Evolutionary conservation across 2,329 filamentous ascomycete species (phyloP).

Genomic region (Pseudocercospora fuligena): DNA sequence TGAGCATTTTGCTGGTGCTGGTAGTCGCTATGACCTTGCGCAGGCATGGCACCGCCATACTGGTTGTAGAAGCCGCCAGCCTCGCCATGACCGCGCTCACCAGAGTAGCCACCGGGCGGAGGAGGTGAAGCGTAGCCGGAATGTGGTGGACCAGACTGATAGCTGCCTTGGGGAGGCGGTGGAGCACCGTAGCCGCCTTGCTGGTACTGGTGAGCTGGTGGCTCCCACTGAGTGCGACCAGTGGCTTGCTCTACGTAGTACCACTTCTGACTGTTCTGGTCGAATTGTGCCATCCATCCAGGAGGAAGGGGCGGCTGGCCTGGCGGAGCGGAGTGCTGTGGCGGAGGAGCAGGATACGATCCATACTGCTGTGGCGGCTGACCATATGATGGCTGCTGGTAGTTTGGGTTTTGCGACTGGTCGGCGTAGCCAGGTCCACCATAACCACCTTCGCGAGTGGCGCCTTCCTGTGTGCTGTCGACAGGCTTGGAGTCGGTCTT

Average conservation of each 20-base stretch:
- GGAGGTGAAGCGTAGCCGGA: conserved; percentile 10
- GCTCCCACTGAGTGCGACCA: conserved; percentile 68
- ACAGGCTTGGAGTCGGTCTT: conserved; percentile 18
- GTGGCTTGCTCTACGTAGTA: conserved; percentile 68
- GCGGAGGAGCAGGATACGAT: conserved; percentile 28
- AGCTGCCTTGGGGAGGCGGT: conserved; percentile 28
- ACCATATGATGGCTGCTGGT: conserved; percentile 31
- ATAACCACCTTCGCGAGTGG: conserved; percentile 13
- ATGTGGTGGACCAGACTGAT: conserved; percentile 4
- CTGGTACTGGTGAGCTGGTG: conserved; percentile 47
- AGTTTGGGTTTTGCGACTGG: conserved; percentile 18
- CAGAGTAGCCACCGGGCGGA: conserved; percentile 11
- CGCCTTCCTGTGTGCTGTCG: conserved; percentile 18
- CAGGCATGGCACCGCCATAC: conserved; percentile 26
- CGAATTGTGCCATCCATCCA: conserved; percentile 69
- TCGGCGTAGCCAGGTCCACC: conserved; percentile 17
- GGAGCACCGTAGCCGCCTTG: conserved; percentile 33
- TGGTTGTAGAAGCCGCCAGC: conserved; percentile 28
- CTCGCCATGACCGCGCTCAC: conserved; percentile 21
- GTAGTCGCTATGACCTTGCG: conserved; percentile 26
- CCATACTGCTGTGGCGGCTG: conserved; percentile 37
- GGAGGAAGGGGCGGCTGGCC: conserved; percentile 57
- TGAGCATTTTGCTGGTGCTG: conserved; percentile 30
- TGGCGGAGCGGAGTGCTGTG: conserved; percentile 27
- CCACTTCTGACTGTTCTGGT: conserved; percentile 64